Conservation (phyloP, 805 yeast species). For the Candida argentea region DNA sequence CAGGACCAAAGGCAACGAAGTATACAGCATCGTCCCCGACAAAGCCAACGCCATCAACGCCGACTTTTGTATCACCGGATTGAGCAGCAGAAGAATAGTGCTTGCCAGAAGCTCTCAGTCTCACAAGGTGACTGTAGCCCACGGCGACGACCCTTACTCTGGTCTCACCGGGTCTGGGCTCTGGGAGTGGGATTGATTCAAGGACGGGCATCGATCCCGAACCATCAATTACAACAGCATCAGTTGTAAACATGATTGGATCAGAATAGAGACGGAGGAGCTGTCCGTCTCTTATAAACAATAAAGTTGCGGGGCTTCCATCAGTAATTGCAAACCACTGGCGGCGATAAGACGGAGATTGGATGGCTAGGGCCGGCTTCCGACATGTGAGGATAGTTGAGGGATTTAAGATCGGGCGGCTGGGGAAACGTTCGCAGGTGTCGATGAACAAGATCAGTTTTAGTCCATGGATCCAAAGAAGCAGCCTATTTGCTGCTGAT, state of each 20-base stretch:
- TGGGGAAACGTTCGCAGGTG: too few species aligned
- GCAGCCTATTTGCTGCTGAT: too few species aligned
- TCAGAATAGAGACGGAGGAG: too few species aligned
- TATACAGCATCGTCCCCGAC: constrained; percentile 5
- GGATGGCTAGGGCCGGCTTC: too few species aligned
- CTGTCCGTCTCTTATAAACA: constrained; percentile 1
- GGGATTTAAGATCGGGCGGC: too few species aligned
- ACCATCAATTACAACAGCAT: constrained; percentile 3
- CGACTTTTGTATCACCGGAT: constrained; percentile 3
- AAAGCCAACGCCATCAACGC: constrained; percentile 7
- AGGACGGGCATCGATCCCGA: constrained; percentile 1
- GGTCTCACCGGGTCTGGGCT: constrained; percentile 5
- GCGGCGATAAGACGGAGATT: too few species aligned
- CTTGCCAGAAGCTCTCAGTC: constrained; percentile 4
- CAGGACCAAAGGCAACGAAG: constrained; percentile 2
- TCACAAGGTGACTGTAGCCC: constrained; percentile 6
- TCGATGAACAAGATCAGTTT: too few species aligned
- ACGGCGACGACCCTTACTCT: constrained; percentile 5
- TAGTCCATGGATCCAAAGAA: too few species aligned
- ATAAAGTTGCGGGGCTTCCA: too few species aligned
- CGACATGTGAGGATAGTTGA: too few species aligned
- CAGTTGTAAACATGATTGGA: constrained; percentile 1
- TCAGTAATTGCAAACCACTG: too few species aligned
- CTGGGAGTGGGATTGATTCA: constrained; percentile 1
- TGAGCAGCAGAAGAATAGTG: constrained; percentile 3